Evolutionary conservation across 1,139 yeast species (phyloP), one percentile per base, ranked within the genome.

Genomic region (Yamadazyma sp.): DNA sequence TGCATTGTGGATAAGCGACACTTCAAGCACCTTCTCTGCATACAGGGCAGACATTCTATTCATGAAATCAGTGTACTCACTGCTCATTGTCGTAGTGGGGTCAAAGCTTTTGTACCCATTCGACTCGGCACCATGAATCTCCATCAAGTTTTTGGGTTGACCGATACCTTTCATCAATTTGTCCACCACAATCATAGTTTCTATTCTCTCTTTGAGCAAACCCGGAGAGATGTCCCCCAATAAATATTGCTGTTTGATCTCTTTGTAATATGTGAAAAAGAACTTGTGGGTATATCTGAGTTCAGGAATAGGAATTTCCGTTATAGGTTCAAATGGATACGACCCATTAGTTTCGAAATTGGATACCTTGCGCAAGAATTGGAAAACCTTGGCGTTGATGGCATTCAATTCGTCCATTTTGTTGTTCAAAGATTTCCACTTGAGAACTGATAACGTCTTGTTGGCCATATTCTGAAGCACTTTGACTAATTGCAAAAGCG

Each of bases 401-500:
- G 51, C 65, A 11, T 62, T 55, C 35, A 85, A 56, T 41, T 75
- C 77, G 0, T 65, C 73, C 33, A 57, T 56, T 40, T 68, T 63
- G 2, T 66, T 42, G 17, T 61, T 61, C 33, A 85, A 56, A 1
- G 79, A 63, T 2, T 84, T 81, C 80, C 87, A 79, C 55, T 77
- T 83, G 20, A 81, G 62, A 14, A 81, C 66, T 2, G 71, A 64
- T 32, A 76, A 65, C 0, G 89, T 70, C 7, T 88, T 91, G 54
- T 92, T 92, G 0, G 96, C 97, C 67, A 91, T 76, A 50, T 85
- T 81, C 63, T 92, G 98, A 33, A 91, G 67, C 23, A 87, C 81
- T 54, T 89, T 87, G 3, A 96, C 98, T 35, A 92, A 64, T 46
- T 87, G 83, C 54, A 92, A 83, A 39, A 87, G 72, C 1, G 89